Conservation (phyloP, 2,329 filamentous ascomycete genomes). For the Davidsoniella virescens region DNA sequence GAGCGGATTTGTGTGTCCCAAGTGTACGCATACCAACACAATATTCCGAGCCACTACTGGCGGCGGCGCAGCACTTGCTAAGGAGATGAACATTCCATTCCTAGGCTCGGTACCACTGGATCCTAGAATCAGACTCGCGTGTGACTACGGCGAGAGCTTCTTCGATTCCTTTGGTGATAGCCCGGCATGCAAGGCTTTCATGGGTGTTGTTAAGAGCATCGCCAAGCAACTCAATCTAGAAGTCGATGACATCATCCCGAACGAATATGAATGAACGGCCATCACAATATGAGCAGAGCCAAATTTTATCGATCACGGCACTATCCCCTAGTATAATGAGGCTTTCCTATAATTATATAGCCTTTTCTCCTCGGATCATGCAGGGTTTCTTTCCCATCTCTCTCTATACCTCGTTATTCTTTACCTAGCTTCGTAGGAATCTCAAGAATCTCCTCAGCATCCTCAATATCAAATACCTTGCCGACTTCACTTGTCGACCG, state of each 20-base stretch:
- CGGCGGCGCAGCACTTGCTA: conserved; percentile 62
- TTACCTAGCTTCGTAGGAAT: conserved; percentile 49
- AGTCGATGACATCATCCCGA: conserved; percentile 34
- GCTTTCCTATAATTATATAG: neutral
- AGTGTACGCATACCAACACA: conserved; percentile 64
- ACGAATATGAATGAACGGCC: conserved; percentile 14
- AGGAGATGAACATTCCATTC: conserved; percentile 78
- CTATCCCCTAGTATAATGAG: neutral
- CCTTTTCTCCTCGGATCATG: neutral
- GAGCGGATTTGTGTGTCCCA: conserved; percentile 91
- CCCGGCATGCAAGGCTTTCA: conserved; percentile 71
- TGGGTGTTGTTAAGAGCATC: conserved; percentile 60
- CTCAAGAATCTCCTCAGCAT: conserved; percentile 64
- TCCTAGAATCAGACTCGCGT: conserved; percentile 86
- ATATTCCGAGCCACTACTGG: conserved; percentile 90
- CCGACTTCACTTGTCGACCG: conserved; percentile 84
- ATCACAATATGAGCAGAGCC: neutral
- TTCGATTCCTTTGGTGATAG: conserved; percentile 88
- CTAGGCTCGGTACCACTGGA: conserved; percentile 82
- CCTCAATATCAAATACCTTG: conserved; percentile 69
- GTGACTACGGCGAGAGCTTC: conserved; percentile 95
- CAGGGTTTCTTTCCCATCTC: neutral
- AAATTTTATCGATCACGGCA: neutral
- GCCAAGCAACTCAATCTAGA: conserved; percentile 48
- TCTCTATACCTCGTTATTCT: conserved; percentile 13